These are phyloP conservation scores for Lablab purpureus DNA, from an alignment of 306 rosid species.

Conservation along the genomic window DNA sequence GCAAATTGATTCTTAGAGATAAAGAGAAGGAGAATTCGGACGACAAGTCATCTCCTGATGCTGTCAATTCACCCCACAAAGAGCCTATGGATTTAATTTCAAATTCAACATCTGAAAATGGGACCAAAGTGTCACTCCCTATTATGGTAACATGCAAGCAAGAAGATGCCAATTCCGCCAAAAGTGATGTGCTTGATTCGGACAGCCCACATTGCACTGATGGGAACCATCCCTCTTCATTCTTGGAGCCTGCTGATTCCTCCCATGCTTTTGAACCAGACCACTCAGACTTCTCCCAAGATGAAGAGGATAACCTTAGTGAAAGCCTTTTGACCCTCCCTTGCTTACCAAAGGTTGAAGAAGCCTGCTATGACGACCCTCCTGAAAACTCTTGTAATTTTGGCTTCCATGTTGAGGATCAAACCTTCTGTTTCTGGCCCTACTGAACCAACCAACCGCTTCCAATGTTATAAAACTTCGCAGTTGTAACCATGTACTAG, in stretches of 20 bases:
- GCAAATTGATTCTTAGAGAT: constrained; percentile 53
- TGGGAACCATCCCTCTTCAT: constrained; percentile 58
- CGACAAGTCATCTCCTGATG: constrained; percentile 51
- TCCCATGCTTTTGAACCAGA: constrained; percentile 70
- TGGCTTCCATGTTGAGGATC: constrained; percentile 65
- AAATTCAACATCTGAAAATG: constrained; percentile 50
- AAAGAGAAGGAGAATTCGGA: constrained; percentile 56
- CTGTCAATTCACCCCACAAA: constrained; percentile 49
- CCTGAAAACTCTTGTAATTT: constrained; percentile 60
- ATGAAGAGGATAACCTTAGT: constrained; percentile 69
- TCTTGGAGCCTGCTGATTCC: constrained; percentile 72
- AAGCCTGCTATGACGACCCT: constrained; percentile 56
- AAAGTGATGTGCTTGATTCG: constrained; percentile 76
- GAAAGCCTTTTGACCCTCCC: constrained; percentile 57
- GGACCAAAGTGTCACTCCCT: constrained; percentile 50
- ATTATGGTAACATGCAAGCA: constrained; percentile 63
- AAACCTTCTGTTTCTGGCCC: constrained; percentile 72
- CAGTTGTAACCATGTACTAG: constrained; percentile 57
- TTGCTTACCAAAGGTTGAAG: constrained; percentile 64
- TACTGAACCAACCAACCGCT: constrained; percentile 38
- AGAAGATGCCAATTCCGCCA: constrained; percentile 86
- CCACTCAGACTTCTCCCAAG: constrained; percentile 79
- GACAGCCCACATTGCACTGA: constrained; percentile 73
- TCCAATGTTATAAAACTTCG: constrained; percentile 3
- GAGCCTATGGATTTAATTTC: constrained; percentile 53